Evolutionary conservation across 257 asterid genomes (phyloP).

Genomic region (Dorcoceras hygrometricum): DNA sequence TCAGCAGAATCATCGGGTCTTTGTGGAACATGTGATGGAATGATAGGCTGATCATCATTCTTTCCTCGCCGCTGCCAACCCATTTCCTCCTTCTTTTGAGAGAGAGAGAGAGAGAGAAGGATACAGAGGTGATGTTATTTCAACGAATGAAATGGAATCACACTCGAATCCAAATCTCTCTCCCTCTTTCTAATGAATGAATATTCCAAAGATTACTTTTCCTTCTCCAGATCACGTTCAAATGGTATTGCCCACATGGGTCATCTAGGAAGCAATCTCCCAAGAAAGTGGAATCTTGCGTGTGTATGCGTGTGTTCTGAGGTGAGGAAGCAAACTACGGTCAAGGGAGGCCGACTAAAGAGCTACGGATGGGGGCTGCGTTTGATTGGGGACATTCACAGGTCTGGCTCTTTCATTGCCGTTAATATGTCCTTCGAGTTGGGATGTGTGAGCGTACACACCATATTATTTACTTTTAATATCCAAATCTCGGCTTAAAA

Average conservation of each 20-base stretch:
- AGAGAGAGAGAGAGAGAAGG: slow-evolving; percentile 14
- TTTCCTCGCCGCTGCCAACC: slow-evolving; percentile 33
- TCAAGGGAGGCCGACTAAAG: slow-evolving; percentile 9
- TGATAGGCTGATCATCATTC: slow-evolving; percentile 23
- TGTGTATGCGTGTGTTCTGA: background rate
- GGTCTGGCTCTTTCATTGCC: background rate
- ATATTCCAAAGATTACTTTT: slow-evolving; percentile 19
- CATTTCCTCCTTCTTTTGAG: slow-evolving; percentile 29
- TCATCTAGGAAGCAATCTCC: background rate
- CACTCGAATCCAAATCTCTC: background rate
- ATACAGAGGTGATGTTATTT: background rate
- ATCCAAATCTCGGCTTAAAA: no score
- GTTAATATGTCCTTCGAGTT: background rate
- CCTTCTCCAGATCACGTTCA: slow-evolving; percentile 1
- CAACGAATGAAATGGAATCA: slow-evolving; percentile 11
- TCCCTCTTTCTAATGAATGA: slow-evolving; percentile 10
- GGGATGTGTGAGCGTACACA: background rate
- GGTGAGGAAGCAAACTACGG: slow-evolving; percentile 11
- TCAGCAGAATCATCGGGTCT: slow-evolving; percentile 37
- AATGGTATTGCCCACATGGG: background rate
- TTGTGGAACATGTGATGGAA: slow-evolving; percentile 34
- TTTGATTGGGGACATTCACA: background rate
- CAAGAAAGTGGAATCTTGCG: background rate
- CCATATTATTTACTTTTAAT: no score
- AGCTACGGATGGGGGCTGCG: background rate